Evolutionary conservation across 345 rosid genomes (phyloP).

Genomic region (Hirschfeldia incana): DNA sequence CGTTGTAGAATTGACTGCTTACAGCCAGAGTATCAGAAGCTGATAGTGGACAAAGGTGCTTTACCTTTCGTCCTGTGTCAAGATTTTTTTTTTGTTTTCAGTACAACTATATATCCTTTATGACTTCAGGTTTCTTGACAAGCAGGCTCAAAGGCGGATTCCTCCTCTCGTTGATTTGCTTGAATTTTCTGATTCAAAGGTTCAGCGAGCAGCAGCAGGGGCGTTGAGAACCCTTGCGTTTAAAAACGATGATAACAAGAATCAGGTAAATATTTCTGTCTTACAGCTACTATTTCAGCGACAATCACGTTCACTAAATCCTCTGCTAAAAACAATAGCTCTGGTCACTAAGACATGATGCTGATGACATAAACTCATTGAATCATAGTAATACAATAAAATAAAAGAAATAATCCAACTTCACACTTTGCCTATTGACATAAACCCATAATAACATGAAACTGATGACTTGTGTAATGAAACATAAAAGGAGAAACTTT

Average conservation of each 20-base stretch:
- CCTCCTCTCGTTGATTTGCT: constrained; percentile 97
- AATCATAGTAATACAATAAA: too few species aligned
- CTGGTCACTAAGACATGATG: too few species aligned
- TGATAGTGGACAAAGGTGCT: constrained; percentile 91
- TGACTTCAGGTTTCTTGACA: constrained; percentile 23
- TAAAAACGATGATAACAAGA: constrained; percentile 94
- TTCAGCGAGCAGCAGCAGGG: constrained; percentile 99
- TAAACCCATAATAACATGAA: too few species aligned
- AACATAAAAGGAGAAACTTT: too few species aligned
- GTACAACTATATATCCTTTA: constrained; percentile 27
- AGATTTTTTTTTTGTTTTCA: constrained; percentile 15
- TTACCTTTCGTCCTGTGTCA: constrained; percentile 42
- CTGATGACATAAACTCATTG: too few species aligned
- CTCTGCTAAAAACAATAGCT: too few species aligned
- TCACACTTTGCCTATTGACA: too few species aligned
- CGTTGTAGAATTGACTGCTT: constrained; percentile 35
- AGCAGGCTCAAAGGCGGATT: constrained; percentile 87
- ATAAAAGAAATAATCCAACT: too few species aligned
- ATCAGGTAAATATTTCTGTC: constrained; percentile 54
- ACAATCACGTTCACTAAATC: too few species aligned
- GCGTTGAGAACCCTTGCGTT: constrained; percentile 95
- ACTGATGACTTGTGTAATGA: too few species aligned
- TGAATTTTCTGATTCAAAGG: constrained; percentile 79
- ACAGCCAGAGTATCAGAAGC: constrained; percentile 99
- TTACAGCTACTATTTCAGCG: constrained; percentile 18